These are phyloP conservation scores for Mortierella antarctica DNA, from an alignment of 192 early-diverging fungal species.

Conservation along the genomic window DNA sequence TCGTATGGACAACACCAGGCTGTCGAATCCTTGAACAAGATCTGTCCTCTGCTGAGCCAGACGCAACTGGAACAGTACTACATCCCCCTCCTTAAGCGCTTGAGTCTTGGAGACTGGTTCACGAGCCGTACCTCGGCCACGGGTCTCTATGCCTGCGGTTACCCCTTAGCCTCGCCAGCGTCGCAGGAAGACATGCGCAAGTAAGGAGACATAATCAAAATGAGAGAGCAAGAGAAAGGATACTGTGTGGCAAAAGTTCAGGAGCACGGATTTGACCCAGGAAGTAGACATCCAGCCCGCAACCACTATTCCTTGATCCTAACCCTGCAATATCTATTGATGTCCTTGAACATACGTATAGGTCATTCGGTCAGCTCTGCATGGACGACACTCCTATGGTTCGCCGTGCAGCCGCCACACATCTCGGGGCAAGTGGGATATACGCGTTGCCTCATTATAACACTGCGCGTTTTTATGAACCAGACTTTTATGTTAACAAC, in stretches of 20 bases:
- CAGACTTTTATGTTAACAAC: too few relatives aligned
- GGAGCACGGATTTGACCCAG: background rate
- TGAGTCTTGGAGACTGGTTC: slow-evolving; percentile 97
- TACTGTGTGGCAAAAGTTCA: background rate
- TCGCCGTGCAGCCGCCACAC: slow-evolving; percentile 90
- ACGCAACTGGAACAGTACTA: slow-evolving; percentile 89
- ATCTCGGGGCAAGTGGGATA: slow-evolving; percentile 70
- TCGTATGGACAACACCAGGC: slow-evolving; percentile 65
- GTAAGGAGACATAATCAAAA: slow-evolving; percentile 39
- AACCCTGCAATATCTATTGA: background rate
- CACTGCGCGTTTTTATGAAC: too few relatives aligned
- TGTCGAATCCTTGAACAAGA: slow-evolving; percentile 92
- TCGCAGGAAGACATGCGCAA: slow-evolving; percentile 89
- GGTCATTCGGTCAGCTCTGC: slow-evolving; percentile 83
- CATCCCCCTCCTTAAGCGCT: slow-evolving; percentile 91
- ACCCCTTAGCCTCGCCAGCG: slow-evolving; percentile 73
- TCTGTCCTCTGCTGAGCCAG: slow-evolving; percentile 78
- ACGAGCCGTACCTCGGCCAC: slow-evolving; percentile 95
- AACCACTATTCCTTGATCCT: background rate
- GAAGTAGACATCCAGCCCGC: background rate
- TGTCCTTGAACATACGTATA: slow-evolving; percentile 32
- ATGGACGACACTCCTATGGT: slow-evolving; percentile 99
- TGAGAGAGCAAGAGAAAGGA: background rate
- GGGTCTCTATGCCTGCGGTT: slow-evolving; percentile 91
- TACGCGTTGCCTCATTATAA: background rate